phyloP scores from a whole-genome alignment of 352 stramenopile species.

The Globisporangium carolinianum region DNA sequence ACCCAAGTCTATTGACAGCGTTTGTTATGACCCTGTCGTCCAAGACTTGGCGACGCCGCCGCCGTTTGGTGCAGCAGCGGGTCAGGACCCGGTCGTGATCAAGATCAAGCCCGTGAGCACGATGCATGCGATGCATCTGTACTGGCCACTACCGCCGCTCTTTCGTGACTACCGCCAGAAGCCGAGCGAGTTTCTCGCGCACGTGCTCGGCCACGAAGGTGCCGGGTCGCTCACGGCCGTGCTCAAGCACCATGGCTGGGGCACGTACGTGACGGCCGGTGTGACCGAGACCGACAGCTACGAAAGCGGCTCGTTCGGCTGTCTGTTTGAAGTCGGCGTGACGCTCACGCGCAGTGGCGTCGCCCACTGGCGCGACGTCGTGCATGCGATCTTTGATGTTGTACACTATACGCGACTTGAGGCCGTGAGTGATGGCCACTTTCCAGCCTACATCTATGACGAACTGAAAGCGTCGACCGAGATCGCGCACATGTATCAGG shows the following conservation, averaged over 20 bases:
- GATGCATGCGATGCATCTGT: slow-evolving; percentile 35
- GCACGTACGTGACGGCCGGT: slow-evolving; percentile 35
- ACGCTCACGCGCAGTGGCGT: slow-evolving; percentile 39
- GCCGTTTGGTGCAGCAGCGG: slow-evolving; percentile 26
- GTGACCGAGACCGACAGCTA: slow-evolving; percentile 46
- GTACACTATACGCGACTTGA: slow-evolving; percentile 18
- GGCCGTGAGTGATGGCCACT: slow-evolving; percentile 5
- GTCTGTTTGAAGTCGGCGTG: slow-evolving; percentile 47
- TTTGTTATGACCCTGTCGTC: neutral
- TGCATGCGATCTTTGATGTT: slow-evolving; percentile 39
- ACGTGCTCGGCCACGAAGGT: slow-evolving; percentile 50
- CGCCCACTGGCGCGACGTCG: slow-evolving; percentile 34
- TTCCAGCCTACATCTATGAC: slow-evolving; percentile 44
- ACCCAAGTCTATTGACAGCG: neutral
- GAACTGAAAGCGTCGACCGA: slow-evolving; percentile 37
- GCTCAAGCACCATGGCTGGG: slow-evolving; percentile 35
- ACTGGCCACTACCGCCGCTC: slow-evolving; percentile 46
- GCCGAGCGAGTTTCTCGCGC: slow-evolving; percentile 40
- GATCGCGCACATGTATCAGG: slow-evolving; percentile 60
- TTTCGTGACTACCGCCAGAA: slow-evolving; percentile 37
- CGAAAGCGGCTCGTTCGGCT: slow-evolving; percentile 56
- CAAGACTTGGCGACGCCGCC: neutral
- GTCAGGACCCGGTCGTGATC: slow-evolving; percentile 23
- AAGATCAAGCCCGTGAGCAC: slow-evolving; percentile 41
- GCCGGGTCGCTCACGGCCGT: slow-evolving; percentile 29